Base-by-base conservation (phyloP, 192 early-diverging fungal species). In the Oehlia diaphana region DNA sequence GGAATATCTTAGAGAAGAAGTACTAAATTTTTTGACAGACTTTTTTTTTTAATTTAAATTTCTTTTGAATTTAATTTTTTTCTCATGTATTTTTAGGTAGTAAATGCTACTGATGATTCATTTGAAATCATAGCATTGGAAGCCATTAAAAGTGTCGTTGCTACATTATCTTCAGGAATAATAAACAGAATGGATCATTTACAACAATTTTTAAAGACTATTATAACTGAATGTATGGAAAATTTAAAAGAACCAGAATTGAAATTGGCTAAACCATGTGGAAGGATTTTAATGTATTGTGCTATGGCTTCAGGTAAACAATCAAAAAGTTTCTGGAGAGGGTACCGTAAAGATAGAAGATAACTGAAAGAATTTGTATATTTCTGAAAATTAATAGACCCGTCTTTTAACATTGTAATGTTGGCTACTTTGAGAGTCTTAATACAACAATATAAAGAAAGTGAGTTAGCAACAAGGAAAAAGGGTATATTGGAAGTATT, bases 21-120 rank as follows among this genome's bases (percentile, higher is more conserved):
- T 88, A 66, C 31, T 42, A 58, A 37, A 33, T 21, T 42, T 63
- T 19, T 21, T 37, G 35, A 37, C 4, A 1, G 13, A 37, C 2
- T 61, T 85, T 16, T 42, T 28, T 26, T 37, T 58, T 31, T 35
- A 74, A 31, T 63, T 12, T 23, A 19, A 13, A 49, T 61, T 14
- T 39, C 3, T 23, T 65, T 75, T 23, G 10, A 75, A 63, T 19
- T 31, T 66, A 81, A 82, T 71, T 84, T 85, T 21, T 16, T 58
- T 7, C 19, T 58, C 16, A 6, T 58, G 21, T n/a, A 80, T 71
- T 84, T 84, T 53, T 90, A 94, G 83, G 90, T 96, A 21, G 89
- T 94, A 75, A 92, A 95, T 87, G 87, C 93, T 1, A 88, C 92
- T 69, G 92, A 95, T 78, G 90, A 91, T 10, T 82, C 87, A 9